A percentile compares a stretch with the other conserved stretches of the same genome.
Evolutionary conservation across 306 rosid genomes (phyloP).

Genomic region (Vigna angularis): DNA sequence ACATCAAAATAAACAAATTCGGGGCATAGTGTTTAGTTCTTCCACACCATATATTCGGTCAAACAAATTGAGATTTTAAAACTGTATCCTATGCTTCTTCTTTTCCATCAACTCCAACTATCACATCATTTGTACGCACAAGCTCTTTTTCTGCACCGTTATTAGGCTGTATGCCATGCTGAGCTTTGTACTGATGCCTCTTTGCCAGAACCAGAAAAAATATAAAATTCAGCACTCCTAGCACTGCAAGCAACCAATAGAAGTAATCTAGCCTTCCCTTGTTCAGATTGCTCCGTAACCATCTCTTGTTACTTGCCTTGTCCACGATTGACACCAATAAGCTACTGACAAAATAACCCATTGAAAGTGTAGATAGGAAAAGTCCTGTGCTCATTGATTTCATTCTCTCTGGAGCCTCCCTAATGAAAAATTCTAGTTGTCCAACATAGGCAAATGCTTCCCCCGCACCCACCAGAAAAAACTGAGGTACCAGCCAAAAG

Average conservation of each 20-base stretch:
- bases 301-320: conserved; percentile 65
- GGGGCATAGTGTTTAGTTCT: conserved; percentile 9
- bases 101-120: conserved; percentile 53
- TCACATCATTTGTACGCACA: conserved; percentile 51
- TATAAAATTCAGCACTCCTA: conserved; percentile 66
- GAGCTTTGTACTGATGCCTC: conserved; percentile 79
- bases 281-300: conserved; percentile 81
- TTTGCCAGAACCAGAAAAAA: conserved; percentile 69
- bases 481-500: conserved; percentile 97
- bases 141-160: conserved; percentile 61
- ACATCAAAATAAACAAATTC: conserved; percentile 36
- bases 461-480: conserved; percentile 88
- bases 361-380: conserved; percentile 80
- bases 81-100: conserved; percentile 55
- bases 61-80: conserved; percentile 22
- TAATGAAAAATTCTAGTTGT: conserved; percentile 91
- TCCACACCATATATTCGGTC: conserved; percentile 14
- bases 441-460: conserved; percentile 97
- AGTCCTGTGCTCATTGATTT: conserved; percentile 97
- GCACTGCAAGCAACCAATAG: conserved; percentile 77
- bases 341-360: conserved; percentile 92
- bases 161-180: conserved; percentile 40
- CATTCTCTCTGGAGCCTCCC: conserved; percentile 97
- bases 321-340: conserved; percentile 76
- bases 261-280: conserved; percentile 71